Conservation (phyloP, 1,139 yeast genomes). For the Insectozyma bohioensis region DNA sequence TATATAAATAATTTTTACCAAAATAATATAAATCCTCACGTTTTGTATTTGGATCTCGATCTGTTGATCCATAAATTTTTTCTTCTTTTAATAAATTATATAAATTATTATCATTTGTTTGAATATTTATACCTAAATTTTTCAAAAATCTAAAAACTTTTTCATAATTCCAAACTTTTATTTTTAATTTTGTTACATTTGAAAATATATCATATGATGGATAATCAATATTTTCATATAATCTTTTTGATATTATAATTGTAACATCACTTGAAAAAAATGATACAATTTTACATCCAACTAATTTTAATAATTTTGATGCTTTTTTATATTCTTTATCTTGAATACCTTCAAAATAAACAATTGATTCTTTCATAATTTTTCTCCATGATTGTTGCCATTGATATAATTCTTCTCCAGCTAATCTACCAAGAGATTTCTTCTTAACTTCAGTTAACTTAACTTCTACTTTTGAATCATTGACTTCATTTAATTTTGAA, state of each 20-base stretch:
- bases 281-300: slow-evolving; percentile 68
- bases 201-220: slow-evolving; percentile 63
- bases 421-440: slow-evolving; percentile 24
- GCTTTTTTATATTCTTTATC: slow-evolving; percentile 54
- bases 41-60: slow-evolving; percentile 81
- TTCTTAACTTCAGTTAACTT: neutral
- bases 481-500: no score
- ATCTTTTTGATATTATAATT: slow-evolving; percentile 71
- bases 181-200: slow-evolving; percentile 57
- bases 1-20: slow-evolving; percentile 62
- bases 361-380: slow-evolving; percentile 70
- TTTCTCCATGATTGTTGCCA: slow-evolving; percentile 87
- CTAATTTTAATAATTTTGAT: slow-evolving; percentile 49
- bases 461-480: neutral
- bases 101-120: slow-evolving; percentile 33
- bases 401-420: slow-evolving; percentile 53
- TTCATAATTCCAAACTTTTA: slow-evolving; percentile 87
- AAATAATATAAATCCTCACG: slow-evolving; percentile 86
- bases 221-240: slow-evolving; percentile 25
- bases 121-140: slow-evolving; percentile 55
- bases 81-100: slow-evolving; percentile 79
- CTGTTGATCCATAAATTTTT: slow-evolving; percentile 81
- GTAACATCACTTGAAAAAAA: slow-evolving; percentile 81
- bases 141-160: slow-evolving; percentile 79
- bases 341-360: slow-evolving; percentile 75